Evolutionary conservation across 768 basidiomycete genomes (phyloP).

Genomic region (Mycena venus): DNA sequence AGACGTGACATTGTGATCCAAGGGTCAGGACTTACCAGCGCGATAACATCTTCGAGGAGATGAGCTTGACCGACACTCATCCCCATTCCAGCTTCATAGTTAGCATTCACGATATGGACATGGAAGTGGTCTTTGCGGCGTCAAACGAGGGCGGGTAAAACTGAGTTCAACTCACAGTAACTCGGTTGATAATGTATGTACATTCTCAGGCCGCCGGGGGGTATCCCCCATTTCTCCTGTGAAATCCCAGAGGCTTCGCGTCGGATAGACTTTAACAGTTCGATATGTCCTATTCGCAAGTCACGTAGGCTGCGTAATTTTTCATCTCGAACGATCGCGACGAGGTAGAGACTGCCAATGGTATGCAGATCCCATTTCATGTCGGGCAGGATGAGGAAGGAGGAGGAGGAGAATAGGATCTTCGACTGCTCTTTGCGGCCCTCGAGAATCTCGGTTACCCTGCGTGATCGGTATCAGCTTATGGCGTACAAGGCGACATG

Average conservation of each 20-base stretch:
- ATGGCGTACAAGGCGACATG: background rate
- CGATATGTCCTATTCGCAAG: conserved; percentile 72
- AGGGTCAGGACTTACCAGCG: conserved; percentile 65
- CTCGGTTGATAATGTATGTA: conserved; percentile 97
- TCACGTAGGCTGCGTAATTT: conserved; percentile 83
- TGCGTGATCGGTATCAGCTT: conserved; percentile 43
- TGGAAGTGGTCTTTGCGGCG: conserved; percentile 87
- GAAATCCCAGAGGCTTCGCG: conserved; percentile 66
- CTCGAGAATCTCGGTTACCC: conserved; percentile 89
- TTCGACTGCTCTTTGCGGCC: conserved; percentile 83
- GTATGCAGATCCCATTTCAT: conserved; percentile 96
- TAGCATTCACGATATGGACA: conserved; percentile 89
- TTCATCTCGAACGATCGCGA: conserved; percentile 78
- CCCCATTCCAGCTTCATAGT: conserved; percentile 73
- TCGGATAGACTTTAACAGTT: conserved; percentile 76
- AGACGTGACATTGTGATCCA: background rate
- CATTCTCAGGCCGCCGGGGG: conserved; percentile 74
- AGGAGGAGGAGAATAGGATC: conserved; percentile 72
- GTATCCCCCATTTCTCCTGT: conserved; percentile 75
- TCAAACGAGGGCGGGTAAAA: background rate
- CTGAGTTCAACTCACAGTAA: conserved; percentile 76
- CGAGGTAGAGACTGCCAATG: conserved; percentile 84
- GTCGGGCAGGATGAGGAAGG: conserved; percentile 90
- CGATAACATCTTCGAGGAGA: conserved; percentile 92
- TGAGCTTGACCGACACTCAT: conserved; percentile 93